A percentile compares a stretch with the other conserved stretches of the same genome.
Evolutionary conservation across 208 protist species (phyloP).

Genomic region (Eutreptiella sp.): DNA sequence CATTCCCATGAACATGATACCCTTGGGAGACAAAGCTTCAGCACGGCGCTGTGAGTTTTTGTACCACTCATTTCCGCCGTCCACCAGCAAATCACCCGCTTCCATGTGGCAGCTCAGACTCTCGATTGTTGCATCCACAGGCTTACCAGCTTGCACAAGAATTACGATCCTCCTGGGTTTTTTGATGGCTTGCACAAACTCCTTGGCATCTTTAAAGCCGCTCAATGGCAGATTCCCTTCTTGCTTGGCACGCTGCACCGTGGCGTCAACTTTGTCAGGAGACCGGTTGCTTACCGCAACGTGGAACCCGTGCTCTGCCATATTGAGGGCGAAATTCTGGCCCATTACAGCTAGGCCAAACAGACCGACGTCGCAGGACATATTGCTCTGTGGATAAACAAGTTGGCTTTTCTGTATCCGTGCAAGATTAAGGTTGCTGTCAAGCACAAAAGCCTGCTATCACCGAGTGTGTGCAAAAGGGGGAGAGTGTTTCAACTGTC

Average conservation of each 20-base stretch:
- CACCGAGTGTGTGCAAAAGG: too few relatives aligned
- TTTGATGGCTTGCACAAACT: slow-evolving; percentile 55
- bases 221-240: slow-evolving; percentile 37
- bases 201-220: slow-evolving; percentile 47
- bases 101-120: slow-evolving; percentile 66
- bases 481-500: too few relatives aligned
- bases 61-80: slow-evolving; percentile 92
- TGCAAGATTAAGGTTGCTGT: too few relatives aligned
- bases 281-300: slow-evolving; percentile 89
- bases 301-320: slow-evolving; percentile 88
- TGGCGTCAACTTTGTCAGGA: slow-evolving; percentile 55
- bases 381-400: too few relatives aligned
- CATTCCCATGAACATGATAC: slow-evolving; percentile 86
- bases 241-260: slow-evolving; percentile 3
- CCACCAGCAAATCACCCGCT: slow-evolving; percentile 87
- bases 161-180: slow-evolving; percentile 86
- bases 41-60: slow-evolving; percentile 83
- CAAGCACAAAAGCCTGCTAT: too few relatives aligned
- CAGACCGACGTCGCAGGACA: slow-evolving; percentile 89
- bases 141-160: slow-evolving; percentile 90
- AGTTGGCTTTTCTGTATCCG: too few relatives aligned
- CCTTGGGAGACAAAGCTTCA: slow-evolving; percentile 62
- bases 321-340: slow-evolving; percentile 96
- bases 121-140: slow-evolving; percentile 89
- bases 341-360: slow-evolving; percentile 98